Base-by-base conservation (phyloP, 139 green algal species). In the Chlamydomonas asymmetrica region DNA sequence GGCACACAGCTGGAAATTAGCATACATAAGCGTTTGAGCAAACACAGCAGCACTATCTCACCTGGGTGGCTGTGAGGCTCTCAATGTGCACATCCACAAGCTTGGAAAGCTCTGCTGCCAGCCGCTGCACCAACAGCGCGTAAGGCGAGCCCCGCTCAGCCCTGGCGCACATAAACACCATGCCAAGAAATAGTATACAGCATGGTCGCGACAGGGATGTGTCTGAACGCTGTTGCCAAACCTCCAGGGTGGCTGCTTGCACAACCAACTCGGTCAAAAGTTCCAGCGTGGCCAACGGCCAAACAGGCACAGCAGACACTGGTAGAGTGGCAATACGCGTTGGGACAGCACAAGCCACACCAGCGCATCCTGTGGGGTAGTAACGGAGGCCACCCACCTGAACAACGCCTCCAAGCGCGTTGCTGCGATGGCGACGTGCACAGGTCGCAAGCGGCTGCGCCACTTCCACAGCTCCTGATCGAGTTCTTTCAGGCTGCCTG, bases 111-210 rank as follows among this genome's bases (percentile, higher is more conserved):
- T 76, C 70, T 20, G 56, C 40, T 4, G 70, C 70, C 57, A 76
- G 22, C 39, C 70, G 70, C 70, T 67, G 70, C 39, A 76, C 57
- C 8, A 48, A 48, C n/a, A 61, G 70, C 35, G 70, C n/a, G 37
- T 49, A 48, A 5, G 70, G 40, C 8, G 40, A 32, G 20, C 34
- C 13, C 5, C 61, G 70, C 57, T 76, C 70, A 18, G 48, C 38
- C 18, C 70, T 76, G 68, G 34, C 18, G 38, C 5, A 6, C 60
- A 18, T 66, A 52, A 16, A 16, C 45, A 16, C 18, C 13, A 13
- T 10, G 45, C 45, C 13, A 16, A 16, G 18, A 16, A 16, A 52
- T 25, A 16, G 45, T 52, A 52, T 52, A 16, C 13, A 16, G 45
- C 45, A 13, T 52, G 45, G 45, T 16, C 13, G 45, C 13, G 45